Percentiles rank a stretch among this genome's conserved stretches.
phyloP scores from a whole-genome alignment of 1,284 basidiomycete species.

The Moesziomyces sp. region DNA sequence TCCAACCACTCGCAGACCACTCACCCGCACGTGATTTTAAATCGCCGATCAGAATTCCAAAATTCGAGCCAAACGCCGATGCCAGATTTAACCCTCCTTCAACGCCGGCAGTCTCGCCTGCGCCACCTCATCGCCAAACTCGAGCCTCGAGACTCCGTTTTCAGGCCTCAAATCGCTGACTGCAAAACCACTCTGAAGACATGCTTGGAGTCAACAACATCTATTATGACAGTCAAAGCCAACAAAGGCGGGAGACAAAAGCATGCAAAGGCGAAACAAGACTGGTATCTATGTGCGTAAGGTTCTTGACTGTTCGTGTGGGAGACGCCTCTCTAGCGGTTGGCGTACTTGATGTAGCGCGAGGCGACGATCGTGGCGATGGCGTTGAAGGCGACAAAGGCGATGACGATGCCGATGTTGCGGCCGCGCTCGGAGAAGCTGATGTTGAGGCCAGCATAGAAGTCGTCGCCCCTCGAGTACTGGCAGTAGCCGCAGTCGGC shows the following conservation, averaged over 20 bases:
- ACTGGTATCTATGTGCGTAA: background rate
- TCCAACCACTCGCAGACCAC: too few relatives aligned
- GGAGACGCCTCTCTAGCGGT: conserved; percentile 13
- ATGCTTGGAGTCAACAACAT: background rate
- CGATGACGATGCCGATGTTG: conserved; percentile 40
- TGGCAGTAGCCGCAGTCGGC: conserved; percentile 77
- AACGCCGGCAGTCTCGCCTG: too few relatives aligned
- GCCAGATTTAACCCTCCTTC: too few relatives aligned
- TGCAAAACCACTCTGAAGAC: too few relatives aligned
- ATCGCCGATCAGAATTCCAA: too few relatives aligned
- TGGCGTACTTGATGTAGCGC: conserved; percentile 47
- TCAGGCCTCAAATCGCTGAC: too few relatives aligned
- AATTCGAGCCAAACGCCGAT: too few relatives aligned
- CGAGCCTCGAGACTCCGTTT: too few relatives aligned
- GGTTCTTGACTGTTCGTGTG: background rate
- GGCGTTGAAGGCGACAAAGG: conserved; percentile 40
- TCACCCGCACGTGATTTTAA: too few relatives aligned
- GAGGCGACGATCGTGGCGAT: conserved; percentile 27
- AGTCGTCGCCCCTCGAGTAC: conserved; percentile 77
- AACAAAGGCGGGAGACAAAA: too few relatives aligned
- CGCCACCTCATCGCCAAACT: too few relatives aligned
- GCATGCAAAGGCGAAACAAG: background rate
- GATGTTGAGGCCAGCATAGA: conserved; percentile 77
- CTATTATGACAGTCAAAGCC: background rate
- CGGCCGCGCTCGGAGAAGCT: conserved; percentile 68